Evolutionary conservation across 2,329 filamentous ascomycete genomes (phyloP).

Genomic region (Aspergillus caelatus): DNA sequence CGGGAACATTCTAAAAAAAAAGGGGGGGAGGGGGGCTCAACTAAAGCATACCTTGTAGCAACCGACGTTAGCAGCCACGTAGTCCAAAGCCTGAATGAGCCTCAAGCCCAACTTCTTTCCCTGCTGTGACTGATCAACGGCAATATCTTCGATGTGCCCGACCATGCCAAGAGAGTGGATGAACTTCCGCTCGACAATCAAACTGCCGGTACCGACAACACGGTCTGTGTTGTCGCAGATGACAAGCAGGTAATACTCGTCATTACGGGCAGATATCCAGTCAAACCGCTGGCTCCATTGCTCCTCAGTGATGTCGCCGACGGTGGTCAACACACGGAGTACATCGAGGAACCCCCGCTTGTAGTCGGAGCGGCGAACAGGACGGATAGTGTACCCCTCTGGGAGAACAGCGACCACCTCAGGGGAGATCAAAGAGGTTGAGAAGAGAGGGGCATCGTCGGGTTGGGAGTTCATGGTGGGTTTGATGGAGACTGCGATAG

Average conservation of each 20-base stretch:
- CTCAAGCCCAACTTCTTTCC: constrained; percentile 93
- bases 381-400: constrained; percentile 78
- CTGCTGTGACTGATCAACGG: constrained; percentile 91
- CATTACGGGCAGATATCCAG: constrained; percentile 73
- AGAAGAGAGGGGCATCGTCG: constrained; percentile 70
- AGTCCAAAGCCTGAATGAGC: constrained; percentile 92
- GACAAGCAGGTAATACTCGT: constrained; percentile 83
- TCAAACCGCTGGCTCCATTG: constrained; percentile 80
- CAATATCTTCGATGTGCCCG: constrained; percentile 97
- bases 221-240: constrained; percentile 71
- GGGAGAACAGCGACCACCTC: constrained; percentile 73
- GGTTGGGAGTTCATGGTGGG: constrained; percentile 24
- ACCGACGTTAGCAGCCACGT: constrained; percentile 81
- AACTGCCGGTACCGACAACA: constrained; percentile 86
- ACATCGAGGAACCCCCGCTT: constrained; percentile 84
- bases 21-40: background rate
- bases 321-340: constrained; percentile 85
- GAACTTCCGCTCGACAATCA: constrained; percentile 88
- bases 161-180: constrained; percentile 59
- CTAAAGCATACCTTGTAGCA: constrained; percentile 74
- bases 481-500: constrained; percentile 14
- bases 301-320: constrained; percentile 78
- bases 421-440: constrained; percentile 73
- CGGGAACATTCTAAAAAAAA: constrained; percentile 1
- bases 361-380: constrained; percentile 78